phyloP scores from a whole-genome alignment of 2,329 filamentous ascomycete species.

The Fusarium drepaniforme region DNA sequence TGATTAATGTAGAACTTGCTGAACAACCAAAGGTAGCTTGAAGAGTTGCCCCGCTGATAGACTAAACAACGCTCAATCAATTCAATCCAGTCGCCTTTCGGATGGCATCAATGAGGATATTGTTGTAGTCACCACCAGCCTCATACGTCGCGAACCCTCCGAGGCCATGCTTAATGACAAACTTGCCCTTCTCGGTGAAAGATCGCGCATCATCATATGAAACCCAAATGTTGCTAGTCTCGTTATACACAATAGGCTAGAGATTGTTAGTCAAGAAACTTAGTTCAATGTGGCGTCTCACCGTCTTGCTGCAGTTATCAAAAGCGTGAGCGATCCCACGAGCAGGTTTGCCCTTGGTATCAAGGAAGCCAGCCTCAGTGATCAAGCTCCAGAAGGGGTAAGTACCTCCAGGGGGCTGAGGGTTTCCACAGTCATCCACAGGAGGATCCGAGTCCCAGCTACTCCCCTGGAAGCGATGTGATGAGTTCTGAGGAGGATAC shows the following conservation, averaged over 20 bases:
- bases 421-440: conserved; percentile 30
- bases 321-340: conserved; percentile 23
- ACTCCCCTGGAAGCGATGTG: conserved; percentile 38
- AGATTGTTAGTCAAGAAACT: background rate
- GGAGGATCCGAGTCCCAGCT: conserved; percentile 35
- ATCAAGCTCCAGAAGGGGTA: conserved; percentile 41
- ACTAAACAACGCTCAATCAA: background rate
- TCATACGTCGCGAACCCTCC: conserved; percentile 35
- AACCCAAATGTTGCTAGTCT: conserved; percentile 31
- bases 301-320: conserved; percentile 36
- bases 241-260: conserved; percentile 30
- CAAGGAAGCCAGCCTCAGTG: conserved; percentile 29
- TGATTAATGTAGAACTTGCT: background rate
- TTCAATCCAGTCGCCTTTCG: conserved; percentile 23
- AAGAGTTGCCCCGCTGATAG: background rate
- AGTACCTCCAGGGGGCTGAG: conserved; percentile 29
- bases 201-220: conserved; percentile 35
- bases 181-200: conserved; percentile 32
- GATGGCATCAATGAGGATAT: conserved; percentile 36
- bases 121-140: conserved; percentile 38
- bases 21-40: background rate
- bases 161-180: conserved; percentile 20
- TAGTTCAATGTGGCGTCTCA: background rate
- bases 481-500: conserved; percentile 32
- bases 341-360: conserved; percentile 25